Evolutionary conservation across 78 protist genomes (phyloP).

Genomic region (slime mould (Dictyostelium discoideum)): DNA sequence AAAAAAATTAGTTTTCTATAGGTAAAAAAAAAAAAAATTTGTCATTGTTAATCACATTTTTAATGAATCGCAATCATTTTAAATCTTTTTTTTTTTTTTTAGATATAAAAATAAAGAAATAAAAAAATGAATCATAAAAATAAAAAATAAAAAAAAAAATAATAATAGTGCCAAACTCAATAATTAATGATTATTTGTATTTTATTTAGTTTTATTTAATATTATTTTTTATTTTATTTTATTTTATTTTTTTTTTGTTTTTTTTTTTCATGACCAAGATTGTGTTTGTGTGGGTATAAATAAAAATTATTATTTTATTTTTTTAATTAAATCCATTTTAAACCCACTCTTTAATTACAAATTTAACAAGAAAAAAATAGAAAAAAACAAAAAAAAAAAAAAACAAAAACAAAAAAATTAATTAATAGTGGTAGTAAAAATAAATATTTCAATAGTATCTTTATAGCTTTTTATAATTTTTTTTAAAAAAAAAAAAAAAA

Average conservation of each 20-base stretch:
- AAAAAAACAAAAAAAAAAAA: no score
- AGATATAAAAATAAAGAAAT: neutral
- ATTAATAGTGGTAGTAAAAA: neutral
- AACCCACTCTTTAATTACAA: neutral
- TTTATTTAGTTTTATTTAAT: no score
- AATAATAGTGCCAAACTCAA: neutral
- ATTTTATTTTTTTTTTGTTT: no score
- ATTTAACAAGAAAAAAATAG: no score
- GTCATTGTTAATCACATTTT: neutral
- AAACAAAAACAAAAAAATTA: no score
- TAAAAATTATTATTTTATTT: no score
- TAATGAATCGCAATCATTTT: neutral
- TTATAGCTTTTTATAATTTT: neutral
- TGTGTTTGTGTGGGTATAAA: neutral
- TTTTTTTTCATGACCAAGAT: neutral
- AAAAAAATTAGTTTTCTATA: neutral
- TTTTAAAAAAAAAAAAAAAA: no score
- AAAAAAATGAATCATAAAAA: neutral
- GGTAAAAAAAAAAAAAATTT: neutral
- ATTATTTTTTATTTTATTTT: no score
- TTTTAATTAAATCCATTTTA: neutral
- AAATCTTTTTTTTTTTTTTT: neutral
- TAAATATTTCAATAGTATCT: no score
- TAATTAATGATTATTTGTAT: neutral
- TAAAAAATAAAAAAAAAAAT: no score